phyloP scores from a whole-genome alignment of 495 filamentous ascomycete genomes.

The Hamigera avellanea region DNA sequence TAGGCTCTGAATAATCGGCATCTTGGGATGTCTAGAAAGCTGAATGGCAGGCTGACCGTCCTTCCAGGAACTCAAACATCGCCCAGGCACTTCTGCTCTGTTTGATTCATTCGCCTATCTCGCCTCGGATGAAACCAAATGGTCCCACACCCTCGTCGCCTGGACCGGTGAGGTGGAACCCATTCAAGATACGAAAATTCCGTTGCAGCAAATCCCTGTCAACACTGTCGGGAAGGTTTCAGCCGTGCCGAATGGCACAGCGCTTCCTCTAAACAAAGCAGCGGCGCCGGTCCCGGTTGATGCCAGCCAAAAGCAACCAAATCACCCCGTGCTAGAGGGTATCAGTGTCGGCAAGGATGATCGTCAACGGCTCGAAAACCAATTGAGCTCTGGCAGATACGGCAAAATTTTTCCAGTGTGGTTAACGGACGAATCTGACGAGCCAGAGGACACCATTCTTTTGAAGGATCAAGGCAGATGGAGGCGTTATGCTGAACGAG shows the following conservation, averaged over 20 bases:
- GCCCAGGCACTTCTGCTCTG: conserved; percentile 75
- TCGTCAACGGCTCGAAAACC: conserved; percentile 52
- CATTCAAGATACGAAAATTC: conserved; percentile 22
- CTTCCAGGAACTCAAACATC: conserved; percentile 54
- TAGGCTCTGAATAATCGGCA: conserved; percentile 20
- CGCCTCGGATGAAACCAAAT: conserved; percentile 59
- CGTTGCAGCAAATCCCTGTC: conserved; percentile 21
- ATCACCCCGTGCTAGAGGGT: conserved; percentile 47
- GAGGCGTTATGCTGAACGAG: conserved; percentile 80
- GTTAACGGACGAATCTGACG: conserved; percentile 61
- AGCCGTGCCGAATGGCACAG: conserved; percentile 7
- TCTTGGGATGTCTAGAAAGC: background rate
- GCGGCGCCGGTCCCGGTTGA: conserved; percentile 65
- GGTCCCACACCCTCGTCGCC: conserved; percentile 79
- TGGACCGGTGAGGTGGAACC: conserved; percentile 85
- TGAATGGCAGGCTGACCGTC: background rate
- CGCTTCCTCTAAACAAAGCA: conserved; percentile 39
- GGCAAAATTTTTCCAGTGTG: conserved; percentile 73
- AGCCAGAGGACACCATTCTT: conserved; percentile 47
- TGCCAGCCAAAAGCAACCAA: conserved; percentile 37
- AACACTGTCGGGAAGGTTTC: conserved; percentile 18
- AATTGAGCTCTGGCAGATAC: conserved; percentile 55
- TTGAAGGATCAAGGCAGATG: conserved; percentile 70
- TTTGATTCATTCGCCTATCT: conserved; percentile 82
- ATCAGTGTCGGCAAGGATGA: conserved; percentile 54